Evolutionary conservation across 768 basidiomycete genomes (phyloP).

Genomic region (Lactifluus piperatus): DNA sequence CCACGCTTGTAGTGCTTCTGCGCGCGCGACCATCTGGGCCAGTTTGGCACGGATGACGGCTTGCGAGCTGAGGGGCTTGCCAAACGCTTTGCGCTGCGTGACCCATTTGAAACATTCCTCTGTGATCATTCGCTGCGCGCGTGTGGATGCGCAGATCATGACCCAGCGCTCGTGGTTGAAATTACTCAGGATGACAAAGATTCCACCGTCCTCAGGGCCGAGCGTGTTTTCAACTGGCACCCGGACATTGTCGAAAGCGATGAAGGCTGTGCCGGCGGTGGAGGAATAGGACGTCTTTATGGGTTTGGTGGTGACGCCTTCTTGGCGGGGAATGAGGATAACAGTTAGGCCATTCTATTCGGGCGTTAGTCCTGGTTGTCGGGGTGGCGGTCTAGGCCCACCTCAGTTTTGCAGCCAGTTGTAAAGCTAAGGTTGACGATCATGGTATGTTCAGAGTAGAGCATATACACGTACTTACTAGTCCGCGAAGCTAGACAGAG

Average conservation of each 20-base stretch:
- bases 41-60: constrained; percentile 87
- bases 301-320: constrained; percentile 72
- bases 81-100: constrained; percentile 86
- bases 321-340: constrained; percentile 76
- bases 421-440: constrained; percentile 39
- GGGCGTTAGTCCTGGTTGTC: constrained; percentile 26
- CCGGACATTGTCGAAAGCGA: constrained; percentile 75
- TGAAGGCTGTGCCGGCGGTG: constrained; percentile 76
- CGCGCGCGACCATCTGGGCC: constrained; percentile 79
- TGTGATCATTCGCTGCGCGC: constrained; percentile 54
- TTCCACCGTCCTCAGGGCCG: constrained; percentile 68
- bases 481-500: constrained; percentile 26
- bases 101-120: constrained; percentile 79
- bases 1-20: constrained; percentile 76
- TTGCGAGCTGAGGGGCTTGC: constrained; percentile 74
- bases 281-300: constrained; percentile 87
- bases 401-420: constrained; percentile 61
- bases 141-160: constrained; percentile 67
- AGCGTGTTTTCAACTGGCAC: constrained; percentile 85
- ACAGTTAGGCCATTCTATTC: constrained; percentile 58
- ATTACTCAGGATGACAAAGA: constrained; percentile 65
- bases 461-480: constrained; percentile 27
- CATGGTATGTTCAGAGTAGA: neutral
- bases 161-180: constrained; percentile 96
- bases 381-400: constrained; percentile 21